These are phyloP conservation scores for Diplocarpon mali DNA, from an alignment of 2,329 filamentous ascomycete genomes.

Conservation along the genomic window DNA sequence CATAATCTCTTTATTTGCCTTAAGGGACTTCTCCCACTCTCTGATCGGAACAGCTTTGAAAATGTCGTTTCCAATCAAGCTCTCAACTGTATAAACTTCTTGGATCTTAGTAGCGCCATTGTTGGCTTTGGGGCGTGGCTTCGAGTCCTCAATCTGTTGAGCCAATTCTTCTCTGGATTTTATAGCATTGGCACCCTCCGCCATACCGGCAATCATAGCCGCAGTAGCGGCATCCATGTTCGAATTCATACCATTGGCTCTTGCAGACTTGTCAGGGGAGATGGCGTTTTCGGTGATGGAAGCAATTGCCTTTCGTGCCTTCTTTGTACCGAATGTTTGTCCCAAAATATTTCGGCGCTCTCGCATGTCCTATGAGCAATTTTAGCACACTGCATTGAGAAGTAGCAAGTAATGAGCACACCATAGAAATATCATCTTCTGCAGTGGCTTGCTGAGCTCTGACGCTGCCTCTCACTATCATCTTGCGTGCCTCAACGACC, in stretches of 20 bases:
- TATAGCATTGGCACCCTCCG: conserved; percentile 51
- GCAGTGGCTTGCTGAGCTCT: conserved; percentile 42
- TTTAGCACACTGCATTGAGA: background rate
- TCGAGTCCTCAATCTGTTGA: conserved; percentile 51
- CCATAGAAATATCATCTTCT: conserved; percentile 33
- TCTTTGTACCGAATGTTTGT: conserved; percentile 74
- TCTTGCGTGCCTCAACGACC: conserved; percentile 52
- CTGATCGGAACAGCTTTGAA: conserved; percentile 57
- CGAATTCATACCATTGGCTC: conserved; percentile 30
- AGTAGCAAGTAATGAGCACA: conserved; percentile 6
- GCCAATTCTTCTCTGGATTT: conserved; percentile 55
- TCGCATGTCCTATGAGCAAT: conserved; percentile 38
- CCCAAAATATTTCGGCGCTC: conserved; percentile 60
- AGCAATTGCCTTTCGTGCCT: conserved; percentile 67
- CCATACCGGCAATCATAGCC: conserved; percentile 54
- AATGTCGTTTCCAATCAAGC: conserved; percentile 56
- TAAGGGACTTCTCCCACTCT: conserved; percentile 62
- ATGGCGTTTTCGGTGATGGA: conserved; percentile 64
- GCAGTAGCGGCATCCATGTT: conserved; percentile 44
- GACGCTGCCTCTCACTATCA: conserved; percentile 47
- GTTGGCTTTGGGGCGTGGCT: conserved; percentile 64
- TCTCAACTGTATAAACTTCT: conserved; percentile 60
- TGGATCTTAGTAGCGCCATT: conserved; percentile 53
- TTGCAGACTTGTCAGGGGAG: conserved; percentile 27
- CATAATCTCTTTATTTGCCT: conserved; percentile 44